Evolutionary conservation across 2,329 filamentous ascomycete species (phyloP), one percentile per base, ranked within the genome.

Genomic region (Aspergillus intermedius): DNA sequence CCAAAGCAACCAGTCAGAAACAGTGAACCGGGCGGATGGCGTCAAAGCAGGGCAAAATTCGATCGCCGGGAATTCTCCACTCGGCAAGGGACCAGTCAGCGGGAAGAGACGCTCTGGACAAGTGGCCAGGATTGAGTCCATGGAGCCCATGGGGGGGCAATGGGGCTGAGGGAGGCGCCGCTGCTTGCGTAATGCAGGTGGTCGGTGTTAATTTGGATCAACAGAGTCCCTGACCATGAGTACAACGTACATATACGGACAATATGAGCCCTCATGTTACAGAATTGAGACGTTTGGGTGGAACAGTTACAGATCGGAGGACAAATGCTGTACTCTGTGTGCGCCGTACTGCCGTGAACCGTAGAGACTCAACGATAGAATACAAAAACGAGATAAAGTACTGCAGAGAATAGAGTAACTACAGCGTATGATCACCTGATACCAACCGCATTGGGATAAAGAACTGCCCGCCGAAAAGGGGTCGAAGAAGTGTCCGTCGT

Each of bases 41-140:
- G 60, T 58, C 50, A 62, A 55, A 54, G 32, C 42, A 48, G 55
- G 55, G 56, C 28, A 25, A 48, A 49, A 37, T 43, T 37, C 55
- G 65, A 67, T 68, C 64, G 65, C 58, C 63, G 25, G 25, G 61
- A 61, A 63, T 64, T 63, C 64, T 52, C 65, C 65, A 67, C 65
- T 28, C 54, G 48, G 57, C 58, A 66, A 66, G 63, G 65, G 64
- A 67, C 64, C 60, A 54, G 34, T n/a, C 56, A 49, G 55, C 54
- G 49, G 55, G 48, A 48, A 17, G 6, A 17, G 34, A 49, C 57
- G 55, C 57, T 60, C 60, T 63, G 60, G 59, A 59, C 59, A 63
- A 62, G 55, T 60, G 57, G 55, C 54, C 52, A 54, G 25, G 25
- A 28, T 28, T 37, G n/a, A n/a, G 12, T 15, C n/a, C 34, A 17